These are phyloP conservation scores for Amanita bisporigera DNA, from an alignment of 1,284 basidiomycete genomes.

Conservation along the genomic window DNA sequence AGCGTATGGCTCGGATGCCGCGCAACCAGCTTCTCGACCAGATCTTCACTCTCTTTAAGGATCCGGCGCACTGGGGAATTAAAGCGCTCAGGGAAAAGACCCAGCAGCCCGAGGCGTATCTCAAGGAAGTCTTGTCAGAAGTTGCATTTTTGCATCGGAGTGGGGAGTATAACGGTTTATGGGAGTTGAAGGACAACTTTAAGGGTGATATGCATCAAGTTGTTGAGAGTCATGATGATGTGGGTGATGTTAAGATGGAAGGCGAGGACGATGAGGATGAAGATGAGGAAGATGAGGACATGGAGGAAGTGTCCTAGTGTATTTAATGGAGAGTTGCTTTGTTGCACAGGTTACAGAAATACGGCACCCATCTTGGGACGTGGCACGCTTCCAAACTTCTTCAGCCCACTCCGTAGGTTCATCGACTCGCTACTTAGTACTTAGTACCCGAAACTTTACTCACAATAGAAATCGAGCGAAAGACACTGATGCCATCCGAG, in stretches of 20 bases:
- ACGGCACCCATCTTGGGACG: too few species aligned
- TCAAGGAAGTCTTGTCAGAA: conserved; percentile 85
- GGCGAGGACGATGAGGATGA: conserved; percentile 49
- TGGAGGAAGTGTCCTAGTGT: conserved; percentile 56
- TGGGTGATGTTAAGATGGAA: conserved; percentile 48
- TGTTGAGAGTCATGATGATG: conserved; percentile 46
- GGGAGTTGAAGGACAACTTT: conserved; percentile 72
- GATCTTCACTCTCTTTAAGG: conserved; percentile 82
- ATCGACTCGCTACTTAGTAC: too few species aligned
- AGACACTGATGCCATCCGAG: not conserved
- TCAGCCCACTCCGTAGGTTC: too few species aligned
- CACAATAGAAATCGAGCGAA: too few species aligned
- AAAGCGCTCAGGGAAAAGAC: conserved; percentile 80
- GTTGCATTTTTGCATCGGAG: conserved; percentile 84
- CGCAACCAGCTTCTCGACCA: conserved; percentile 88
- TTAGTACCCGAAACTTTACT: too few species aligned
- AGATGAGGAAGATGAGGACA: conserved; percentile 55
- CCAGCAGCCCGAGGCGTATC: conserved; percentile 90
- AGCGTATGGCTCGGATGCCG: conserved; percentile 90
- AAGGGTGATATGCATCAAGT: conserved; percentile 48
- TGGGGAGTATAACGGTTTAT: conserved; percentile 75
- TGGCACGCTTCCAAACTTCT: too few species aligned
- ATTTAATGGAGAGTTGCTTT: too few species aligned
- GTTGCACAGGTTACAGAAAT: too few species aligned
- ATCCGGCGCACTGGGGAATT: conserved; percentile 85